phyloP scores from a whole-genome alignment of 805 yeast species.

The Torulaspora delbrueckii region DNA sequence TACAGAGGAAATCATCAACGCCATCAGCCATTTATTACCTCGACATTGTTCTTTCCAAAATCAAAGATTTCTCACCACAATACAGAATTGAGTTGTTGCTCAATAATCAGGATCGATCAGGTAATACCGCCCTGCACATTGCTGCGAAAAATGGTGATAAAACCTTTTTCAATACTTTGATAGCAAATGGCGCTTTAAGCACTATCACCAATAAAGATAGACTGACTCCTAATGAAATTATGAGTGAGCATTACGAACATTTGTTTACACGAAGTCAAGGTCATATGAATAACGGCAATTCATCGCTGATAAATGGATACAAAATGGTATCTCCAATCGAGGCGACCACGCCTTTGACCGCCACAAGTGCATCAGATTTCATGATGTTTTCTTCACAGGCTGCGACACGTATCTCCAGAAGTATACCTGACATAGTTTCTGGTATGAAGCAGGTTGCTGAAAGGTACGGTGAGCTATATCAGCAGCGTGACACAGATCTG shows the following conservation, averaged over 20 bases:
- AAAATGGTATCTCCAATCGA: slow-evolving; percentile 11
- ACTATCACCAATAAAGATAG: slow-evolving; percentile 45
- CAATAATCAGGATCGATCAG: slow-evolving; percentile 69
- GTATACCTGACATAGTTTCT: slow-evolving; percentile 27
- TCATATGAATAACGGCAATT: slow-evolving; percentile 4
- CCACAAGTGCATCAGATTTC: slow-evolving; percentile 19
- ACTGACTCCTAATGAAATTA: slow-evolving; percentile 27
- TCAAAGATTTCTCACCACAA: slow-evolving; percentile 58
- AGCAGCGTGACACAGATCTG: slow-evolving; percentile 42
- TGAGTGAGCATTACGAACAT: slow-evolving; percentile 37
- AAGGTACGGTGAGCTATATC: slow-evolving; percentile 48
- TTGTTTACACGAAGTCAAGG: slow-evolving; percentile 11
- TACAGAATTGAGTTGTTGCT: slow-evolving; percentile 52
- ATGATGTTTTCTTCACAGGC: slow-evolving; percentile 33
- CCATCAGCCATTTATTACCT: slow-evolving; percentile 82
- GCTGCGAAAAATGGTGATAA: slow-evolving; percentile 73
- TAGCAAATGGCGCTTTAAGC: slow-evolving; percentile 34
- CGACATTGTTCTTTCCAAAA: slow-evolving; percentile 67
- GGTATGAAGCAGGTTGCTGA: slow-evolving; percentile 44
- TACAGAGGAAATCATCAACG: slow-evolving; percentile 61
- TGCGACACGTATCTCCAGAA: slow-evolving; percentile 29
- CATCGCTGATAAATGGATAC: slow-evolving; percentile 1
- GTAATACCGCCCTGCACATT: slow-evolving; percentile 87
- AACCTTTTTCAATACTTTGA: slow-evolving; percentile 26
- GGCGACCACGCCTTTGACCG: slow-evolving; percentile 13